Percentiles rank a stretch among this genome's conserved stretches.
Conservation (phyloP, 805 yeast species). For the Cyberlindnera amylophila region DNA sequence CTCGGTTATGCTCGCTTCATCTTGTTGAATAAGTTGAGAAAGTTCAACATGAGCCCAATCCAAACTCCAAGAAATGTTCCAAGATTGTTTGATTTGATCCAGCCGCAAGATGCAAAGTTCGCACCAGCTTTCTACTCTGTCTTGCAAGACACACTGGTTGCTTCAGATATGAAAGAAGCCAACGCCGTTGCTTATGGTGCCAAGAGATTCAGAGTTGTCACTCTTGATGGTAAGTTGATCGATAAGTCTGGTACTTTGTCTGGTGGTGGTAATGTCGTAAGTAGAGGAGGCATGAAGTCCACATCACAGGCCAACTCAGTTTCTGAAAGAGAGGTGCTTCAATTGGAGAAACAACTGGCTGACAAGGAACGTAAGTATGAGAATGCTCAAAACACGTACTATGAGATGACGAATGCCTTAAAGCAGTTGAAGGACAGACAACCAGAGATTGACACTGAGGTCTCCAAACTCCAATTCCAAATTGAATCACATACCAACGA, state of each 20-base stretch:
- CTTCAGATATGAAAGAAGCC: conserved; percentile 73
- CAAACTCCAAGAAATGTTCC: conserved; percentile 74
- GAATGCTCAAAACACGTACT: conserved; percentile 44
- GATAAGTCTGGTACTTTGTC: conserved; percentile 94
- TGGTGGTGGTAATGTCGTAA: conserved; percentile 82
- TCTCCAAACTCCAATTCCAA: conserved; percentile 60
- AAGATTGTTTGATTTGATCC: conserved; percentile 78
- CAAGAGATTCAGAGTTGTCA: conserved; percentile 82
- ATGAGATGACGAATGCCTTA: conserved; percentile 58
- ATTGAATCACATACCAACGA: conserved; percentile 57
- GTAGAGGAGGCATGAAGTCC: conserved; percentile 72
- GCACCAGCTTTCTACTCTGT: conserved; percentile 88
- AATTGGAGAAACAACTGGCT: conserved; percentile 48
- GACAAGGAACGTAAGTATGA: conserved; percentile 53
- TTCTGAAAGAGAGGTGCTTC: conserved; percentile 53
- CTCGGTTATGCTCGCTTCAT: conserved; percentile 90
- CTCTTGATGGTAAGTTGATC: conserved; percentile 86
- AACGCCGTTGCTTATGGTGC: conserved; percentile 82
- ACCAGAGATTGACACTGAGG: conserved; percentile 63
- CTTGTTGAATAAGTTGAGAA: conserved; percentile 67
- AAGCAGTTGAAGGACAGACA: conserved; percentile 55
- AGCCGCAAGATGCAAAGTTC: conserved; percentile 62
- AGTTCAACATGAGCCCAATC: conserved; percentile 53
- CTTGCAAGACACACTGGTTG: conserved; percentile 83
- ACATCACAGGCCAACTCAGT: conserved; percentile 37